Evolutionary conservation across 352 stramenopile species (phyloP), one percentile per base, ranked within the genome.

Genomic region (Peronospora destructor): DNA sequence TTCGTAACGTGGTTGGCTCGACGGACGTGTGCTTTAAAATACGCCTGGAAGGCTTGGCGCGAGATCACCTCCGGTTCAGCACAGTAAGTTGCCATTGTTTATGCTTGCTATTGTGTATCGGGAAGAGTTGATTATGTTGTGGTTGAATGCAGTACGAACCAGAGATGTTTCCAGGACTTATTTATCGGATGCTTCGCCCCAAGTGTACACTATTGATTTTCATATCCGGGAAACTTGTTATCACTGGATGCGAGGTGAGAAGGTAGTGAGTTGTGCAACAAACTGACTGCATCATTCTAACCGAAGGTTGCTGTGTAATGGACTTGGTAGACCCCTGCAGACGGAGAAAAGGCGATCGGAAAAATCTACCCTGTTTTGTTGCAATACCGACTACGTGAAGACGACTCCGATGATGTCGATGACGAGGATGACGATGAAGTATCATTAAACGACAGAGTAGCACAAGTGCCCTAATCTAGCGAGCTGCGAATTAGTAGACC

Each of bases 191-290:
- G 66, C 68, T 97, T 2, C 78, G 88, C 43, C 95, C 96, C 17
- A 97, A 98, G 62, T 84, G 98, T n/a, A 98, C 98, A n/a, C 68
- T 99, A 17, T 62, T 99, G 21, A 98, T 99, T 53, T 99, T 99
- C 69, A 96, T 99, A 9, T 98, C 87, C 17, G 97, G 97, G 26
- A 99, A 99, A 66, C 84, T 99, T 47, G 93, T 99, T 6, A 81
- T 98, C 51, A 98, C 92, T 1, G 94, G 94, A 11, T 95, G 76
- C 28, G 91, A 95, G 72, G 77, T 83, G 46, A 14, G 46, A 17
- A n/a, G 34, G 5, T 7, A 7, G 4, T 23, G 37, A 40, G 0
- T 42, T 16, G 23, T 12, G 7, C 17, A 5, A 46, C 12, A 7
- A 29, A 10, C 17, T 38, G 4, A 41, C 16, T 19, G 7, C 8